Base-by-base conservation (phyloP, 2,329 filamentous ascomycete genomes). In the Colletotrichum lindemuthianum region DNA sequence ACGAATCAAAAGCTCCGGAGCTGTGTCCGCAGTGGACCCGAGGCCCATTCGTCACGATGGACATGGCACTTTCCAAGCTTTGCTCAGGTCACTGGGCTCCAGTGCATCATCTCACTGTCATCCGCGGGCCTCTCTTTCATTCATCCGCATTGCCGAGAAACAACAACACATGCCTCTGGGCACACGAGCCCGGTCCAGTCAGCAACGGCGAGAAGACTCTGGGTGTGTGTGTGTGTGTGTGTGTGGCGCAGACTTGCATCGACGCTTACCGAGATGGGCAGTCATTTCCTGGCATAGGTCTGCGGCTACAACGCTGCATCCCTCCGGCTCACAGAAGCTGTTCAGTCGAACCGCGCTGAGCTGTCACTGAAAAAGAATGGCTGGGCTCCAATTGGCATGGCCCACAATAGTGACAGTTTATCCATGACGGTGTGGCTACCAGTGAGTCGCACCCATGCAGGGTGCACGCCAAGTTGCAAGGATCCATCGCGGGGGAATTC, bases 381-480 rank as follows among this genome's bases (percentile, higher is more conserved):
- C 49, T 57, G 54, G 54, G 33, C 54, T 49, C 44, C 16, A 45
- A 12, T 13, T 34, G 12, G 24, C 32, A 43, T 15, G 55, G 37
- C 34, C 55, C 55, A 58, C 55, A 41, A 16, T 10, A 50, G 43
- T 45, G 43, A 45, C 43, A 45, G 43, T 16, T 16, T 15, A 50
- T 58, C 55, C 55, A 58, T 58, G 37, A 50, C 7, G 36, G 45
- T 41, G 55, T 58, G 55, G 55, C 55, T 58, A 44, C 55, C n/a
- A 15, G 12, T n/a, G 45, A 48, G 55, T 2, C 45, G 55, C 50
- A 41, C 41, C 55, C 55, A 58, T 45, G 55, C 55, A 45, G 45
- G 34, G 50, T 58, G 55, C 55, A 58, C 45, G 55, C 55, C 55
- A 58, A 58, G 55, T 58, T 58, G 55, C 55, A 58, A 41, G 55